Evolutionary conservation across 352 stramenopile species (phyloP).

Genomic region (Phytophthora colocasiae): DNA sequence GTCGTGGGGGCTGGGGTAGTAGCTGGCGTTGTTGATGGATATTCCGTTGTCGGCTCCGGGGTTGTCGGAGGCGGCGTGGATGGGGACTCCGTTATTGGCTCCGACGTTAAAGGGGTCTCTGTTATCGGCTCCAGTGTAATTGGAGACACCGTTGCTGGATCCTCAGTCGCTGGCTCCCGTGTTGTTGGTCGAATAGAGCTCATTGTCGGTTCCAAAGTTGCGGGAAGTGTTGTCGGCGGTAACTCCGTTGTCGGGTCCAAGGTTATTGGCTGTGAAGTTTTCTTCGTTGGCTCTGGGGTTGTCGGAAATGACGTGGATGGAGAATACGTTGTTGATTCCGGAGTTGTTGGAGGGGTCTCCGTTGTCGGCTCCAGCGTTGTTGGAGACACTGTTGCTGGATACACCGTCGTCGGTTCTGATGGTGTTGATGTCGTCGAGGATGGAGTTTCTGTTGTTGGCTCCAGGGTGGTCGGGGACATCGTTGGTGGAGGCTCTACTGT

Average conservation of each 20-base stretch:
- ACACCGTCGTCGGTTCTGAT: not conserved
- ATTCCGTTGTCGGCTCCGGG: not conserved
- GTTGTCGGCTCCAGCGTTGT: not conserved
- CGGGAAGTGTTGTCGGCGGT: too few relatives aligned
- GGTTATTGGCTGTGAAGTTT: not conserved
- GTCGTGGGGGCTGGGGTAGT: not conserved
- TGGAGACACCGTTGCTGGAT: not conserved
- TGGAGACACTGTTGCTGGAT: too few relatives aligned
- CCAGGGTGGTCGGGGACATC: too few relatives aligned
- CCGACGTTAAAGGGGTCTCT: not conserved
- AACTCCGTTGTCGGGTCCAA: too few relatives aligned
- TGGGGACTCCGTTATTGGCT: not conserved
- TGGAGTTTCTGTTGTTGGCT: constrained; percentile 2
- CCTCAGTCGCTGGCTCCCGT: not conserved
- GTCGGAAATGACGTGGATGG: too few relatives aligned
- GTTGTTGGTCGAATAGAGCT: too few relatives aligned
- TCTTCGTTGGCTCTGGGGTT: not conserved
- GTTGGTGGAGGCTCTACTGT: not conserved
- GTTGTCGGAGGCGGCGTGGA: not conserved
- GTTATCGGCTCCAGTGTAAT: too few relatives aligned
- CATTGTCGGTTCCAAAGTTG: too few relatives aligned
- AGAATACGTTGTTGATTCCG: not conserved
- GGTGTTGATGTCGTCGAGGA: not conserved
- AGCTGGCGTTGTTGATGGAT: constrained; percentile 3
- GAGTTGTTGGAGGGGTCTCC: not conserved